Percentiles rank a stretch among this genome's conserved stretches.
Conservation (phyloP, 768 basidiomycete genomes). For the Russula ochroleuca region DNA sequence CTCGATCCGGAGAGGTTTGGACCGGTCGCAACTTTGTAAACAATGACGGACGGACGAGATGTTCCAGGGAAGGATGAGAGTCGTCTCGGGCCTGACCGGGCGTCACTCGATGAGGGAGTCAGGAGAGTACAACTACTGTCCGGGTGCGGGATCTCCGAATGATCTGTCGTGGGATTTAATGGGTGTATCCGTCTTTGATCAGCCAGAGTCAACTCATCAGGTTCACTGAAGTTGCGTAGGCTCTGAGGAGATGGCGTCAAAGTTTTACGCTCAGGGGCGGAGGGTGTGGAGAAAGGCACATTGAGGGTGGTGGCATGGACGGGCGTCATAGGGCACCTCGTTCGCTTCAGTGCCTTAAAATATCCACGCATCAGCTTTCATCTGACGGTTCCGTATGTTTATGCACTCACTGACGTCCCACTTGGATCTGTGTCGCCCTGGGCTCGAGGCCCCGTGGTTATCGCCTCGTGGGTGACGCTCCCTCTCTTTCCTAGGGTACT, state of each 20-base stretch:
- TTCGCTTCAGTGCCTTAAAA: constrained; percentile 6
- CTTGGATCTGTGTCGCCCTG: neutral
- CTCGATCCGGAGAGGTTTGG: constrained; percentile 12
- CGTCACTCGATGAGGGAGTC: neutral
- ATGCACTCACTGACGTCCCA: constrained; percentile 9
- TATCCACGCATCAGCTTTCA: constrained; percentile 1
- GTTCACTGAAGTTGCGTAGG: neutral
- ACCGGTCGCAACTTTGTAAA: constrained; percentile 20
- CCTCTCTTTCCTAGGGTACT: neutral
- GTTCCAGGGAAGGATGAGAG: neutral
- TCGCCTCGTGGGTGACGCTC: neutral
- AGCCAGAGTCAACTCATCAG: neutral
- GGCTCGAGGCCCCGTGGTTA: neutral
- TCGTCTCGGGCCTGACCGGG: neutral
- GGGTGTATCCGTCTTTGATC: neutral
- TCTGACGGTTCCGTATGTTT: neutral
- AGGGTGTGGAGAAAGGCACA: neutral
- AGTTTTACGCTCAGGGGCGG: too few relatives aligned
- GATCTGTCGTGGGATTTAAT: neutral
- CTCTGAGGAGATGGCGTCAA: neutral
- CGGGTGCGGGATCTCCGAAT: neutral
- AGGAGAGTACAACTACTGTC: neutral
- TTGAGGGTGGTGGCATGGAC: neutral
- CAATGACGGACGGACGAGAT: constrained; percentile 17
- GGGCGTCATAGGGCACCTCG: neutral